A percentile compares a stretch with the other conserved stretches of the same genome.
These are phyloP conservation scores for Stellera chamaejasme DNA, from an alignment of 345 rosid species.

Conservation along the genomic window DNA sequence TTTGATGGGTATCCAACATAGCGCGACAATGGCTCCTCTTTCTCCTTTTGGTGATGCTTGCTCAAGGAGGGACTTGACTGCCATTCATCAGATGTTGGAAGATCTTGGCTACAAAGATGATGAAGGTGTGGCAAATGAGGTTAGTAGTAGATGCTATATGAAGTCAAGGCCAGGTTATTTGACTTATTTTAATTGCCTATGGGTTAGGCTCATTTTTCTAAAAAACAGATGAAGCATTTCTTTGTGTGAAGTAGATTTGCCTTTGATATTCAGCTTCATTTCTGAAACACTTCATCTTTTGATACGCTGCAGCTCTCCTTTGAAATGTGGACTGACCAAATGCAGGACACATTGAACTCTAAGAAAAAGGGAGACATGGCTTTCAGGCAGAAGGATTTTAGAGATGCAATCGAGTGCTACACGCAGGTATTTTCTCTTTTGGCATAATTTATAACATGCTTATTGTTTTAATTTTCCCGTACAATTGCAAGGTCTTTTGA, in stretches of 20 bases:
- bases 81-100: conserved; percentile 72
- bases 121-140: conserved; percentile 82
- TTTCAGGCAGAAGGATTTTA: conserved; percentile 63
- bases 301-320: conserved; percentile 59
- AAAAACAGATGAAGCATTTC: not conserved
- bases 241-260: not conserved
- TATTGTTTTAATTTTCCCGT: not conserved
- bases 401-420: conserved; percentile 52
- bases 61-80: conserved; percentile 64
- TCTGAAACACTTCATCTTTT: conserved; percentile 6
- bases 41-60: conserved; percentile 90
- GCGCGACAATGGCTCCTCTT: conserved; percentile 41
- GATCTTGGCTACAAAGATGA: conserved; percentile 80
- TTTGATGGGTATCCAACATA: conserved; percentile 69
- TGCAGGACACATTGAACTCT: conserved; percentile 77
- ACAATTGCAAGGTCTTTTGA: not conserved
- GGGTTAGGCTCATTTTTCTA: too few relatives aligned
- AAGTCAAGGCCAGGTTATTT: too few relatives aligned
- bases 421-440: conserved; percentile 44
- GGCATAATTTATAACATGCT: not conserved
- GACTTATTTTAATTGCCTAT: too few relatives aligned
- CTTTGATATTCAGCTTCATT: conserved; percentile 4
- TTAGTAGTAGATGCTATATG: conserved; percentile 11
- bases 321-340: conserved; percentile 78
- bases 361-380: conserved; percentile 81